Percentiles rank a stretch among this genome's conserved stretches.
phyloP scores from a whole-genome alignment of 208 protist genomes.

The Trypanosoma scelopori region DNA sequence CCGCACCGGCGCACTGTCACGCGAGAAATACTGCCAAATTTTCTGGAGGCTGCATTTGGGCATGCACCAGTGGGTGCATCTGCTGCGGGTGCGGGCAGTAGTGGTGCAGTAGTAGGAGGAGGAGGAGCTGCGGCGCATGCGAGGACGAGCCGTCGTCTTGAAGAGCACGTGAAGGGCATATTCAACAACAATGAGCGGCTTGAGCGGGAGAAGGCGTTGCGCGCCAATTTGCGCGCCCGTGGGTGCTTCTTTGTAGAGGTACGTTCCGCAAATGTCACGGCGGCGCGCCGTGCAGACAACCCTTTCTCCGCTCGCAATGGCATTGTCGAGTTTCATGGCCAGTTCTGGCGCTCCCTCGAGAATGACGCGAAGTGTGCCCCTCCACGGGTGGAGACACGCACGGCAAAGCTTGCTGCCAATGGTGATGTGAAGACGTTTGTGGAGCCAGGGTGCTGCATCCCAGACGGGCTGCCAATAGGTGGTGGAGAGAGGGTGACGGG shows the following conservation, averaged over 20 bases:
- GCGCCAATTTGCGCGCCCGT: conserved; percentile 44
- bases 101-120: conserved; percentile 17
- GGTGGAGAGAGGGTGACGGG: conserved; percentile 18
- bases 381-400: conserved; percentile 44
- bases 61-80: conserved; percentile 12
- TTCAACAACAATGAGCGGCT: conserved; percentile 76
- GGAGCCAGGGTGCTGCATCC: conserved; percentile 55
- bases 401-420: conserved; percentile 34
- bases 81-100: conserved; percentile 12
- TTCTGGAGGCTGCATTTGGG: conserved; percentile 70
- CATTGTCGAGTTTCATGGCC: conserved; percentile 64
- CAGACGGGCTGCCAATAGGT: conserved; percentile 44
- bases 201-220: conserved; percentile 49
- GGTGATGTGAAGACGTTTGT: conserved; percentile 58
- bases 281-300: conserved; percentile 85
- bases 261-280: conserved; percentile 70
- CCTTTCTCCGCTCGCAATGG: conserved; percentile 83
- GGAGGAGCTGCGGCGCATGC: conserved; percentile 16
- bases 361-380: conserved; percentile 30
- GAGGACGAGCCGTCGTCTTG: conserved; percentile 46
- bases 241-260: conserved; percentile 72
- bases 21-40: conserved; percentile 80
- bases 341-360: conserved; percentile 72
- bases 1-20: conserved; percentile 73
- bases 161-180: conserved; percentile 75